Percentiles rank a stretch among this genome's conserved stretches.
Conservation (phyloP, 2,329 filamentous ascomycete species). For the Penicillium glabrum region DNA sequence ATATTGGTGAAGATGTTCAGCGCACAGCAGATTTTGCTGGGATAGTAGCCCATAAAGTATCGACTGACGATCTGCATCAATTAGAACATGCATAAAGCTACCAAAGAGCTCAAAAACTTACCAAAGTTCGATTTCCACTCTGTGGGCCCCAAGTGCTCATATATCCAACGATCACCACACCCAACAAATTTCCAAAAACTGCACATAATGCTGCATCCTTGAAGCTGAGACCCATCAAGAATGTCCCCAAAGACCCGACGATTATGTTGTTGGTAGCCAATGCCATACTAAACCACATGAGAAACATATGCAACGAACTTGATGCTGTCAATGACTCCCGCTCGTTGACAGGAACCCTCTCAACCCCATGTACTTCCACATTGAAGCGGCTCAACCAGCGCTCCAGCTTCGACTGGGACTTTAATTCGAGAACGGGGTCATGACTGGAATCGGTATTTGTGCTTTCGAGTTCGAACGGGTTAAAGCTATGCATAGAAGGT, state of each 20-base stretch:
- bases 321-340: conserved; percentile 26
- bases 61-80: conserved; percentile 38
- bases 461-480: conserved; percentile 21
- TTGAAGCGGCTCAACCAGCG: conserved; percentile 26
- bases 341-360: conserved; percentile 28
- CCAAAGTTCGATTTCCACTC: conserved; percentile 46
- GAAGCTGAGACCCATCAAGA: conserved; percentile 41
- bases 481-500: conserved; percentile 24
- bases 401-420: conserved; percentile 17
- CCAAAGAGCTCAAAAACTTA: conserved; percentile 14
- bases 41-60: conserved; percentile 47
- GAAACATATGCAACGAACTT: conserved; percentile 29
- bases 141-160: conserved; percentile 43
- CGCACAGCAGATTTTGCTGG: conserved; percentile 40
- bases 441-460: conserved; percentile 13
- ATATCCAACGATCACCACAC: conserved; percentile 37
- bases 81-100: background rate
- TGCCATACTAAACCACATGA: conserved; percentile 43
- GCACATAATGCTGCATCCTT: conserved; percentile 40
- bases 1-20: conserved; percentile 45
- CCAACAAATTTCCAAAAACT: conserved; percentile 38
- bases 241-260: conserved; percentile 43
- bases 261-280: conserved; percentile 44
- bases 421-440: conserved; percentile 4
- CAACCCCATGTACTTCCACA: conserved; percentile 28